A percentile compares a stretch with the other conserved stretches of the same genome.
These are phyloP conservation scores for Wickerhamiella shivajii DNA, from an alignment of 805 yeast species.

Conservation along the genomic window DNA sequence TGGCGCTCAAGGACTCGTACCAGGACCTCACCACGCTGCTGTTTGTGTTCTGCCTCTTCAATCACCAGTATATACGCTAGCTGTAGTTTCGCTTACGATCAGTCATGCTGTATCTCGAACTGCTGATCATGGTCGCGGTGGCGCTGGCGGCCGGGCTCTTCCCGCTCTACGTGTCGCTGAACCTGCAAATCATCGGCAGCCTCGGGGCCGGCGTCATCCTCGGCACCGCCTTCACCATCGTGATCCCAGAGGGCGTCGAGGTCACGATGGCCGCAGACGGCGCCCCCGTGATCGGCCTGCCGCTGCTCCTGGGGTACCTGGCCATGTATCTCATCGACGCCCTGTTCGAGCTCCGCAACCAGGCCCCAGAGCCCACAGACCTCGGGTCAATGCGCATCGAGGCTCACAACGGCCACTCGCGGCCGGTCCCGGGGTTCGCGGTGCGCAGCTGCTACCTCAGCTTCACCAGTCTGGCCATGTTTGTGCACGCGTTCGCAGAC, in stretches of 20 bases:
- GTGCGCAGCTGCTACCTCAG: conserved; percentile 1
- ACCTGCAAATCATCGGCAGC: conserved; percentile 27
- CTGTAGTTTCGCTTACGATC: neutral
- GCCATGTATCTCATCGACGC: conserved; percentile 39
- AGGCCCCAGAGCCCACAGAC: no score
- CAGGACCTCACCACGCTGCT: conserved; percentile 19
- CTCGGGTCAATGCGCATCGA: no score
- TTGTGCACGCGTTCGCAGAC: conserved; percentile 56
- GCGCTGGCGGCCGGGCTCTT: conserved; percentile 17
- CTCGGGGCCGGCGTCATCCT: conserved; percentile 47
- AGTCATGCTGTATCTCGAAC: conserved; percentile 13
- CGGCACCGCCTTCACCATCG: conserved; percentile 43
- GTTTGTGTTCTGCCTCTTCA: conserved; percentile 18
- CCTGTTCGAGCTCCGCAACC: conserved; percentile 15
- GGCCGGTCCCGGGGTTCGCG: conserved; percentile 1
- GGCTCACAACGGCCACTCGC: no score
- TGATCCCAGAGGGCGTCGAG: conserved; percentile 54
- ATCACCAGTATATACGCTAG: neutral
- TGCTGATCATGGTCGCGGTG: conserved; percentile 15
- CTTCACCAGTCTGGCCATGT: conserved; percentile 40
- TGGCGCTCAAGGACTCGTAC: conserved; percentile 13
- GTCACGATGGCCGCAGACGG: conserved; percentile 24
- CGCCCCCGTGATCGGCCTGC: conserved; percentile 30
- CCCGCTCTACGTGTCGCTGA: conserved; percentile 14
- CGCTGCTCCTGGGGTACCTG: conserved; percentile 40